phyloP scores from a whole-genome alignment of 2,329 filamentous ascomycete genomes.

The Diaporthe amygdali region DNA sequence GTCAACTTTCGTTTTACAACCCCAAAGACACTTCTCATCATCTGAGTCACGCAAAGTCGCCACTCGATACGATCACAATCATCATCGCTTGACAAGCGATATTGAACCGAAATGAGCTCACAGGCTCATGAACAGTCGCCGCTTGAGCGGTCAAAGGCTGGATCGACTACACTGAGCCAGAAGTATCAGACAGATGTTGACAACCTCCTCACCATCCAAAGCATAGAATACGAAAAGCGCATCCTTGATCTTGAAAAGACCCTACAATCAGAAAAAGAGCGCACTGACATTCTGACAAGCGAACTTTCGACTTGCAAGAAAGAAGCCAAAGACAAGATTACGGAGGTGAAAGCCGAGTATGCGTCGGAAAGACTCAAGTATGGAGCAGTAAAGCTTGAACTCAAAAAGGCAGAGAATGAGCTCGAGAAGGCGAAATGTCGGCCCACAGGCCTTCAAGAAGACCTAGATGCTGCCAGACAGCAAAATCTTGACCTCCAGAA shows the following conservation, averaged over 20 bases:
- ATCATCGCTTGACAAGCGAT: too few species aligned
- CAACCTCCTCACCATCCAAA: background rate
- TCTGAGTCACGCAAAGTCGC: too few species aligned
- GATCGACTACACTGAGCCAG: background rate
- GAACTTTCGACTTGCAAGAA: too few species aligned
- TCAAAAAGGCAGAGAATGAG: background rate
- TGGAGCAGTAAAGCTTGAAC: background rate
- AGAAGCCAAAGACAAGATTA: background rate
- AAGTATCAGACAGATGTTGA: background rate
- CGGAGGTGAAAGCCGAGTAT: background rate
- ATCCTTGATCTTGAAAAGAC: background rate
- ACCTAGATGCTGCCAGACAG: background rate
- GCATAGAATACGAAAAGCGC: background rate
- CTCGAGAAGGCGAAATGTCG: background rate
- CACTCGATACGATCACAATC: background rate
- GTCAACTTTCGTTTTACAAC: too few species aligned
- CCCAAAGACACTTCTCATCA: too few species aligned
- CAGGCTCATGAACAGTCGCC: background rate
- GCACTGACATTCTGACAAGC: background rate
- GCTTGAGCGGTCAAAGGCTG: background rate
- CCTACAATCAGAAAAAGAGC: background rate
- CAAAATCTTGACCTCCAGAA: background rate
- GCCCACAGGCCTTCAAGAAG: background rate
- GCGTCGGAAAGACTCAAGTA: background rate
- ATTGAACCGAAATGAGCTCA: background rate